Conservation (phyloP, 208 protist genomes). For the Acanthamoeba rhysodes region DNA sequence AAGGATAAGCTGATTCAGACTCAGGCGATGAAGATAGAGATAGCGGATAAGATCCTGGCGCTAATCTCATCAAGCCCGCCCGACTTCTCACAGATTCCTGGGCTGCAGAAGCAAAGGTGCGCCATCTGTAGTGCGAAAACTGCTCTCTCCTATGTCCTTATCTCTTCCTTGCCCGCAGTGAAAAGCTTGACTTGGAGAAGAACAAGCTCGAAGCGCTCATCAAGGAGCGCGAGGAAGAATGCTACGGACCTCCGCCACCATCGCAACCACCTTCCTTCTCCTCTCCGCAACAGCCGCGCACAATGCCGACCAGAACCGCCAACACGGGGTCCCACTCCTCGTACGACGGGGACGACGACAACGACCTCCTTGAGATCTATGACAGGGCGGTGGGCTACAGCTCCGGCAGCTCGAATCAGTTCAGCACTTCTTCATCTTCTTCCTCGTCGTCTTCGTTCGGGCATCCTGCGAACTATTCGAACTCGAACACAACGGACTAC, state of each 20-base stretch:
- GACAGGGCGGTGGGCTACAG: background rate
- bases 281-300: background rate
- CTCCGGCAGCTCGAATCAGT: background rate
- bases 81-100: slow-evolving; percentile 10
- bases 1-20: slow-evolving; percentile 2
- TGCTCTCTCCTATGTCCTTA: too few species aligned
- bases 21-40: background rate
- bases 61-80: background rate
- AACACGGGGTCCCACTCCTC: background rate
- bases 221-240: background rate
- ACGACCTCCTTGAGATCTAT: slow-evolving; percentile 26
- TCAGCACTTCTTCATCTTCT: background rate
- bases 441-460: background rate
- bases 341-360: background rate
- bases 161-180: background rate
- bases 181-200: slow-evolving; percentile 3
- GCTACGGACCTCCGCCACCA: background rate
- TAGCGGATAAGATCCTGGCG: background rate
- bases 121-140: background rate
- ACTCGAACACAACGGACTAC: background rate
- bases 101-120: background rate
- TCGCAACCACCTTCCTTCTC: slow-evolving; percentile 5
- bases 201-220: background rate
- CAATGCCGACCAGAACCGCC: background rate
- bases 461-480: background rate